Percentiles rank a stretch among this genome's conserved stretches.
phyloP scores from a whole-genome alignment of 345 rosid species.

The Durio zibethinus region DNA sequence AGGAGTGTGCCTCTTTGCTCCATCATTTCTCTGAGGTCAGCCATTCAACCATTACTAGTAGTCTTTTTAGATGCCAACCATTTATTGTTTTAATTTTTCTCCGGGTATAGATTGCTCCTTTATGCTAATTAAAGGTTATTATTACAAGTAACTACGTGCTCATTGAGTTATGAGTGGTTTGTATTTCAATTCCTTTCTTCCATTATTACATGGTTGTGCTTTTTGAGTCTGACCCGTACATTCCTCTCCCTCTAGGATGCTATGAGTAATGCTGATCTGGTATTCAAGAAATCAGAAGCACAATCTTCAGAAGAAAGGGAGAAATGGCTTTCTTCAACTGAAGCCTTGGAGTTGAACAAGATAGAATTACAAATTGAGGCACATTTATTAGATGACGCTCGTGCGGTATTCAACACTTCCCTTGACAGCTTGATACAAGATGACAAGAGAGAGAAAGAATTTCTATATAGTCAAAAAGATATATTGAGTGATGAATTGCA shows the following conservation, averaged over 20 bases:
- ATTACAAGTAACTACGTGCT: neutral
- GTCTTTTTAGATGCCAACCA: neutral
- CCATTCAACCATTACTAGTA: neutral
- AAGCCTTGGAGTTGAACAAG: constrained; percentile 59
- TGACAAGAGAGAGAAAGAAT: constrained; percentile 54
- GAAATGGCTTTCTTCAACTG: constrained; percentile 58
- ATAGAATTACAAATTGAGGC: constrained; percentile 66
- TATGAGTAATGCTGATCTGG: constrained; percentile 41
- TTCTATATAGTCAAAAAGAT: constrained; percentile 46
- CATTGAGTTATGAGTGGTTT: neutral
- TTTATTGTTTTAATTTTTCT: neutral
- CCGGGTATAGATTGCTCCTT: neutral
- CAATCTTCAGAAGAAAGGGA: constrained; percentile 45
- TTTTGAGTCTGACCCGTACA: neutral
- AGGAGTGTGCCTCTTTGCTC: constrained; percentile 67
- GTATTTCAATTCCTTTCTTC: neutral
- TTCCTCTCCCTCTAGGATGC: constrained; percentile 51
- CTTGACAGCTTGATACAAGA: constrained; percentile 51
- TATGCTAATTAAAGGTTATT: neutral
- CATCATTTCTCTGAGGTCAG: constrained; percentile 52
- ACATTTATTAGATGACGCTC: constrained; percentile 52
- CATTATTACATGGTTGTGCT: neutral
- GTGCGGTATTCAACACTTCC: constrained; percentile 36
- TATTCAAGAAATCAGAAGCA: constrained; percentile 43
- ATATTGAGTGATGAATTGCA: constrained; percentile 51